These are phyloP conservation scores for Phialocephala subalpina DNA, from an alignment of 2,329 filamentous ascomycete genomes.

Conservation along the genomic window DNA sequence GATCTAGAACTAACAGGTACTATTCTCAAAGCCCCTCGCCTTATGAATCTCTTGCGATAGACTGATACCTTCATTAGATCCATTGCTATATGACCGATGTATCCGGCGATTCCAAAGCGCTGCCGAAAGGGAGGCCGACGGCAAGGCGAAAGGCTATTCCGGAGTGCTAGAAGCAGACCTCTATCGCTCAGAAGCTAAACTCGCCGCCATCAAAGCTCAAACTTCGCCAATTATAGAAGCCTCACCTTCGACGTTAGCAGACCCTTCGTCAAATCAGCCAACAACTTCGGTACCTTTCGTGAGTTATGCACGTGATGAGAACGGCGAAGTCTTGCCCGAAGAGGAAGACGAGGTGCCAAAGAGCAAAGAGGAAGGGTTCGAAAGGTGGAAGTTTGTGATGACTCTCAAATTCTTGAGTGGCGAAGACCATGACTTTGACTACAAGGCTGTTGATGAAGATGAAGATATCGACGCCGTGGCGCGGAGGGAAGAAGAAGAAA, in stretches of 20 bases:
- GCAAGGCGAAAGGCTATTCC: conserved; percentile 45
- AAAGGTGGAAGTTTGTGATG: conserved; percentile 46
- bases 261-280: conserved; percentile 6
- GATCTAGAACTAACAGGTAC: conserved; percentile 45
- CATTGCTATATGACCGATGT: conserved; percentile 46
- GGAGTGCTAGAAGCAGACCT: conserved; percentile 47
- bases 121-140: conserved; percentile 45
- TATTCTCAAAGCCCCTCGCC: background rate
- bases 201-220: conserved; percentile 38
- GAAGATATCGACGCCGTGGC: conserved; percentile 45
- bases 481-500: conserved; percentile 43
- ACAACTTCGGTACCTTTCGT: conserved; percentile 31
- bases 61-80: conserved; percentile 39
- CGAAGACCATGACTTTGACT: conserved; percentile 46
- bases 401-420: conserved; percentile 45
- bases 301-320: conserved; percentile 36
- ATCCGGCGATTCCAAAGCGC: conserved; percentile 44
- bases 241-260: conserved; percentile 8
- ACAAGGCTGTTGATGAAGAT: conserved; percentile 42
- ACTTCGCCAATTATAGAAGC: background rate
- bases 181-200: conserved; percentile 45
- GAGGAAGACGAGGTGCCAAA: conserved; percentile 43
- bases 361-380: conserved; percentile 44
- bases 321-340: conserved; percentile 42
- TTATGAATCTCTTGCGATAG: background rate